These are phyloP conservation scores for Silene noctiflora DNA, from an alignment of 179 eudicot species.

Conservation along the genomic window DNA sequence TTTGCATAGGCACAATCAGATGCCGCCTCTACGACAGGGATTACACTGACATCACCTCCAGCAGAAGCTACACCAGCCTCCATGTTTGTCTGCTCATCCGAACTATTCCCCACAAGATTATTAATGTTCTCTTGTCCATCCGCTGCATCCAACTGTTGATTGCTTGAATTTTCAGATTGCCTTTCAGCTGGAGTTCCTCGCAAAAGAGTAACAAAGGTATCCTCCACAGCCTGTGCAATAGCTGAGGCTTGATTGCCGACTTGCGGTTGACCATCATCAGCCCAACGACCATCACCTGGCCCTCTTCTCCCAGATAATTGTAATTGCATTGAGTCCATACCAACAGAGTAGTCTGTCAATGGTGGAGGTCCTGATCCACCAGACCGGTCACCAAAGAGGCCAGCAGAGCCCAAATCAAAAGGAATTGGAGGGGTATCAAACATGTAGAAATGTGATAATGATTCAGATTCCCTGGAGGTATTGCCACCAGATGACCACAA, in stretches of 20 bases:
- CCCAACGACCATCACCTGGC: constrained; percentile 98
- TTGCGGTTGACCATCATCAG: constrained; percentile 99
- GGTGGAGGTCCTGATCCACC: constrained; percentile 68
- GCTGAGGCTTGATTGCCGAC: constrained; percentile 79
- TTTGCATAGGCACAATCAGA: constrained; percentile 24
- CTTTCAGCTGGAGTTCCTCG: constrained; percentile 45
- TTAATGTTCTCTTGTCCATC: constrained; percentile 25
- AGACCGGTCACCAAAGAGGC: constrained; percentile 71
- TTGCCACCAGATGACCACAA: constrained; percentile 65
- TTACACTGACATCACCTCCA: constrained; percentile 31
- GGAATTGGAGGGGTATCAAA: constrained; percentile 85
- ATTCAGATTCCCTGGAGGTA: constrained; percentile 62
- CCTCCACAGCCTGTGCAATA: constrained; percentile 88
- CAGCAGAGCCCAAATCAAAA: constrained; percentile 61
- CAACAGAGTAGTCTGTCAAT: constrained; percentile 74
- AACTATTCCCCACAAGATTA: constrained; percentile 33
- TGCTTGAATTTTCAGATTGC: constrained; percentile 41
- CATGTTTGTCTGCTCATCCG: constrained; percentile 37
- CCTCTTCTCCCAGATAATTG: constrained; percentile 77
- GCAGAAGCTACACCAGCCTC: constrained; percentile 32
- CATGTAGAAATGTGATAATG: constrained; percentile 75
- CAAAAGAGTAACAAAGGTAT: constrained; percentile 64
- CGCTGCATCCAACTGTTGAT: constrained; percentile 31
- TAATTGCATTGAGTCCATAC: constrained; percentile 74
- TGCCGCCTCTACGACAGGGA: constrained; percentile 30